Conservation (phyloP, 2,329 filamentous ascomycete species). For the Sarocladium brachiariae region DNA sequence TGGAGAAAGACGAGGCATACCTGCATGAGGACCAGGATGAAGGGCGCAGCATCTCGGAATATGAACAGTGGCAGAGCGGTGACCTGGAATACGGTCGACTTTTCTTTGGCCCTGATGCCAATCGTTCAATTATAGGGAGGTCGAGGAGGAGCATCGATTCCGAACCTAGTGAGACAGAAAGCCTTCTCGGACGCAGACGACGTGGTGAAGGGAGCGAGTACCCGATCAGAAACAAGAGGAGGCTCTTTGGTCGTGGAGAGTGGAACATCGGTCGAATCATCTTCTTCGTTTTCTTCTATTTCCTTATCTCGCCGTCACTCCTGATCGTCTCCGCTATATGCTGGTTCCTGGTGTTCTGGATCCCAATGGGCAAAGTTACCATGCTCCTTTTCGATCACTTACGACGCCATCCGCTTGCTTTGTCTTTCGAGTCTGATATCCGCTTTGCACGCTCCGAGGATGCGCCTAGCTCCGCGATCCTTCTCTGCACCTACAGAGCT, state of each 20-base stretch:
- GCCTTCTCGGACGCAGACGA: conserved; percentile 62
- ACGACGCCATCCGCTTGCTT: conserved; percentile 80
- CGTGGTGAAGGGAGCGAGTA: conserved; percentile 42
- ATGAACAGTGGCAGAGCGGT: conserved; percentile 97
- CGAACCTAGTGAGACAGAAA: conserved; percentile 75
- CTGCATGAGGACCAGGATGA: conserved; percentile 91
- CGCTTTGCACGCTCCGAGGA: conserved; percentile 62
- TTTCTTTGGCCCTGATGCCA: conserved; percentile 82
- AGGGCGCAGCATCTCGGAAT: conserved; percentile 94
- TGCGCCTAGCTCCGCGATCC: conserved; percentile 72
- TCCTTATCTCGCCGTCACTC: conserved; percentile 77
- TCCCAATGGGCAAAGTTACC: conserved; percentile 96
- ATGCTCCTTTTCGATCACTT: conserved; percentile 86
- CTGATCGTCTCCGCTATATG: conserved; percentile 82
- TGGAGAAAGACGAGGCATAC: conserved; percentile 92
- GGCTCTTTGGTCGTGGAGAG: conserved; percentile 88
- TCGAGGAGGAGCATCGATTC: conserved; percentile 87
- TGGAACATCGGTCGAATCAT: conserved; percentile 93
- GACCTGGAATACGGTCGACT: conserved; percentile 92
- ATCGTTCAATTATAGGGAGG: conserved; percentile 75
- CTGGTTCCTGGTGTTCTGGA: conserved; percentile 96
- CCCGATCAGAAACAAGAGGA: conserved; percentile 56
- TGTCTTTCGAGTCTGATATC: conserved; percentile 87
- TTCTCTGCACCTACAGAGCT: conserved; percentile 94
- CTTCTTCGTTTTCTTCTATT: conserved; percentile 96